Evolutionary conservation across 768 basidiomycete species (phyloP).

Genomic region (Leccinum boreale): DNA sequence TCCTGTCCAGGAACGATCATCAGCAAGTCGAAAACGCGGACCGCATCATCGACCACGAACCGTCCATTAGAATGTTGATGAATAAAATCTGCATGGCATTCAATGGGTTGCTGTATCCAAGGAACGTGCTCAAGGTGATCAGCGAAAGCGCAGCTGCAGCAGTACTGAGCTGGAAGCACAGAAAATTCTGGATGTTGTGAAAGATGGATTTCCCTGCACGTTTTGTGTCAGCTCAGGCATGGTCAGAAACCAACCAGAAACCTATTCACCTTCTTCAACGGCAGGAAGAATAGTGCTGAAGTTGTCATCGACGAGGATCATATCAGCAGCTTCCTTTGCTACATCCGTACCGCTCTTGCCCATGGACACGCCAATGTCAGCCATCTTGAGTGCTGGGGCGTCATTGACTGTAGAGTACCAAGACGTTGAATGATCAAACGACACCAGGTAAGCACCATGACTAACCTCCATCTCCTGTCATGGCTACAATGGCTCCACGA

Average conservation of each 20-base stretch:
- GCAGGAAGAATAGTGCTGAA: conserved; percentile 93
- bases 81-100: conserved; percentile 99
- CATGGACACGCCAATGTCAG: conserved; percentile 97
- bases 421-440: not conserved
- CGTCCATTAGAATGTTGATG: conserved; percentile 99
- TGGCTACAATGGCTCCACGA: conserved; percentile 87
- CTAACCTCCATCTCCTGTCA: conserved; percentile 96
- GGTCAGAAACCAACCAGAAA: not conserved
- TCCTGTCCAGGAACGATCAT: conserved; percentile 41
- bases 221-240: not conserved
- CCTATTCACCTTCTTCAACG: conserved; percentile 76
- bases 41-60: conserved; percentile 36
- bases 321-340: conserved; percentile 96
- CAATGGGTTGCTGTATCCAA: conserved; percentile 86
- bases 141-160: conserved; percentile 95
- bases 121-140: conserved; percentile 90
- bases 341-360: conserved; percentile 98
- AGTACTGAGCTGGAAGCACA: conserved; percentile 95
- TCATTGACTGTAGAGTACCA: conserved; percentile 67
- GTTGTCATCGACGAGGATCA: conserved; percentile 96
- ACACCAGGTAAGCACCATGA: conserved; percentile 30
- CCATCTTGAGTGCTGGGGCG: conserved; percentile 95
- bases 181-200: conserved; percentile 99
- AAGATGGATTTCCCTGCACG: conserved; percentile 88
- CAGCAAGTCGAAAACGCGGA: not conserved